These are phyloP conservation scores for Microdochium bolleyi DNA, from an alignment of 2,329 filamentous ascomycete species.

Conservation along the genomic window DNA sequence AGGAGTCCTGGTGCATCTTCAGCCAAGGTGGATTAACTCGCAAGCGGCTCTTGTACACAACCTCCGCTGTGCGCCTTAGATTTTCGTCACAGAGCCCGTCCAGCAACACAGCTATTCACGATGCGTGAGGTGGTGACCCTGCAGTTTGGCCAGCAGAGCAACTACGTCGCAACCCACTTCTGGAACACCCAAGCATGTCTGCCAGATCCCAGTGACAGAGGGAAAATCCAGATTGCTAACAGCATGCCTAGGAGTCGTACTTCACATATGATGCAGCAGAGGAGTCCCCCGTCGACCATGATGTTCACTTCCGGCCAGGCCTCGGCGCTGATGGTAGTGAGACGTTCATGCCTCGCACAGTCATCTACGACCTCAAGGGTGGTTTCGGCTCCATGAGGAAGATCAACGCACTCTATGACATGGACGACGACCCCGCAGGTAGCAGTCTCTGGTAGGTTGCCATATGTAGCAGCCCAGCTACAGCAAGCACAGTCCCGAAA, in stretches of 20 bases:
- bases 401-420: conserved; percentile 81
- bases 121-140: conserved; percentile 97
- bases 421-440: conserved; percentile 22
- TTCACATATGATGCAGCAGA: conserved; percentile 75
- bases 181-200: conserved; percentile 79
- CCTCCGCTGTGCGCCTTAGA: too few species aligned
- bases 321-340: conserved; percentile 76
- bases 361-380: conserved; percentile 93
- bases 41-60: too few species aligned
- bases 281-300: conserved; percentile 65
- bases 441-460: conserved; percentile 29
- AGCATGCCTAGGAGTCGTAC: conserved; percentile 75
- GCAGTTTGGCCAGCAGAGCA: conserved; percentile 87
- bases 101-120: conserved; percentile 4
- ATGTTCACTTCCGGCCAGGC: conserved; percentile 82
- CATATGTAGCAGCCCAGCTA: background rate
- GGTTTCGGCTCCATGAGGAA: conserved; percentile 84
- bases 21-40: too few species aligned
- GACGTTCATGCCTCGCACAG: conserved; percentile 82
- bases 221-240: conserved; percentile 4
- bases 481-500: conserved; percentile 1
- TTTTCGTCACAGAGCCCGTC: too few species aligned
- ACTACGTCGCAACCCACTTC: conserved; percentile 91
- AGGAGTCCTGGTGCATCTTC: background rate
- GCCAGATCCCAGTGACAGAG: background rate